phyloP scores from a whole-genome alignment of 2,329 filamentous ascomycete genomes.

The Chrysoporthe austroafricana region DNA sequence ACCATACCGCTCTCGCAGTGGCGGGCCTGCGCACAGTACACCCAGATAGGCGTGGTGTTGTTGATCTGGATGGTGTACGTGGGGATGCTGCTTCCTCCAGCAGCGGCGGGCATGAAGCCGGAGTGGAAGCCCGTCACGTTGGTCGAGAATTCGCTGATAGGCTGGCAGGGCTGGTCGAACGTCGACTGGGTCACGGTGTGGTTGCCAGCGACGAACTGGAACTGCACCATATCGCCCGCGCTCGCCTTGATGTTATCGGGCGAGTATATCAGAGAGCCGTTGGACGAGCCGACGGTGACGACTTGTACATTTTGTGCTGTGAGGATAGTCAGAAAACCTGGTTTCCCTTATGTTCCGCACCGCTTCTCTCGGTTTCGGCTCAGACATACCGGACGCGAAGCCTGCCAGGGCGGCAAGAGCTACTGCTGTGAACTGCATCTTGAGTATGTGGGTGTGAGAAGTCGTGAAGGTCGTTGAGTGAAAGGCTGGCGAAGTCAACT shows the following conservation, averaged over 20 bases:
- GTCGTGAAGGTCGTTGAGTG: slow-evolving; percentile 2
- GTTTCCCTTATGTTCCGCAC: background rate
- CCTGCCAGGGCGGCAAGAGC: slow-evolving; percentile 52
- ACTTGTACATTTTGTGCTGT: slow-evolving; percentile 58
- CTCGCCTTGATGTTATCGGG: slow-evolving; percentile 67
- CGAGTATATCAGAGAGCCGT: slow-evolving; percentile 62
- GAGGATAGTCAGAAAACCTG: slow-evolving; percentile 4
- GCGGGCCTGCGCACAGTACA: slow-evolving; percentile 74
- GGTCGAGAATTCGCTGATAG: slow-evolving; percentile 55
- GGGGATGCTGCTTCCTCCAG: slow-evolving; percentile 57
- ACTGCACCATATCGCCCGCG: slow-evolving; percentile 68
- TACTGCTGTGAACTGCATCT: slow-evolving; percentile 58
- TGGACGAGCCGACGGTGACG: slow-evolving; percentile 51
- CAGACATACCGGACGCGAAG: slow-evolving; percentile 48
- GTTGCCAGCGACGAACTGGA: slow-evolving; percentile 70
- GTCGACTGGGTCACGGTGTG: slow-evolving; percentile 80
- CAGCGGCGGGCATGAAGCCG: slow-evolving; percentile 67
- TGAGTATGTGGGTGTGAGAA: slow-evolving; percentile 36
- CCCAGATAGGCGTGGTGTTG: slow-evolving; percentile 73
- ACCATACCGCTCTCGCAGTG: slow-evolving; percentile 79
- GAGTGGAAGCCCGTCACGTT: slow-evolving; percentile 66
- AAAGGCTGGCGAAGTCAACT: slow-evolving; percentile 26
- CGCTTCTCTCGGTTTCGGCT: background rate
- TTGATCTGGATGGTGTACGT: slow-evolving; percentile 75
- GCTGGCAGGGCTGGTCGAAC: slow-evolving; percentile 72